Percentiles rank a stretch among this genome's conserved stretches.
These are phyloP conservation scores for Apophysomyces elegans DNA, from an alignment of 371 early-diverging fungal genomes.

Conservation along the genomic window DNA sequence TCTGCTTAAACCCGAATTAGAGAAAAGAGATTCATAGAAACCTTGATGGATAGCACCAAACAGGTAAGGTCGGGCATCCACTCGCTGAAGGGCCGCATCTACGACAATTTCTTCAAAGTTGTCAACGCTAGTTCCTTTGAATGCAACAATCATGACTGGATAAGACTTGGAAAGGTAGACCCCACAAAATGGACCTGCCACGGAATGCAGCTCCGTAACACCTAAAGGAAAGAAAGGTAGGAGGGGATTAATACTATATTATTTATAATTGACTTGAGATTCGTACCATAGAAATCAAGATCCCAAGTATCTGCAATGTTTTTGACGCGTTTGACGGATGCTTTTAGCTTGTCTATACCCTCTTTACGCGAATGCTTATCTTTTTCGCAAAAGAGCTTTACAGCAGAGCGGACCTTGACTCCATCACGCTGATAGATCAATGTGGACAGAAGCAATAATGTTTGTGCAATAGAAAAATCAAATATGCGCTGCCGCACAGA, in stretches of 20 bases:
- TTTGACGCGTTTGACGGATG: conserved; percentile 24
- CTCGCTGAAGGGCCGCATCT: conserved; percentile 33
- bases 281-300: conserved; percentile 32
- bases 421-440: conserved; percentile 46
- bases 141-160: conserved; percentile 40
- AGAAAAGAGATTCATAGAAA: conserved; percentile 33
- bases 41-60: conserved; percentile 39
- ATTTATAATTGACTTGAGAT: no score
- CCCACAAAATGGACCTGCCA: conserved; percentile 50
- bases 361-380: not conserved
- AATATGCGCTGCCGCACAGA: conserved; percentile 14
- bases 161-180: conserved; percentile 43
- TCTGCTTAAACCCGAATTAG: conserved; percentile 8
- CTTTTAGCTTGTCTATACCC: conserved; percentile 2
- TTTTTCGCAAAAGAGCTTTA: no score
- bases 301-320: conserved; percentile 23
- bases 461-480: conserved; percentile 30
- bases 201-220: conserved; percentile 45
- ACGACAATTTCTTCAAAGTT: conserved; percentile 36
- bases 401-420: conserved; percentile 23
- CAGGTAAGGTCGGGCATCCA: conserved; percentile 29
- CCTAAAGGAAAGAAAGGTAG: conserved; percentile 15
- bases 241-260: no score
- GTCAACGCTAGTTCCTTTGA: conserved; percentile 43
- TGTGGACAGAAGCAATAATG: conserved; percentile 20